Evolutionary conservation across 2,329 filamentous ascomycete genomes (phyloP), one percentile per base, ranked within the genome.

Genomic region (Microdochium nivale): DNA sequence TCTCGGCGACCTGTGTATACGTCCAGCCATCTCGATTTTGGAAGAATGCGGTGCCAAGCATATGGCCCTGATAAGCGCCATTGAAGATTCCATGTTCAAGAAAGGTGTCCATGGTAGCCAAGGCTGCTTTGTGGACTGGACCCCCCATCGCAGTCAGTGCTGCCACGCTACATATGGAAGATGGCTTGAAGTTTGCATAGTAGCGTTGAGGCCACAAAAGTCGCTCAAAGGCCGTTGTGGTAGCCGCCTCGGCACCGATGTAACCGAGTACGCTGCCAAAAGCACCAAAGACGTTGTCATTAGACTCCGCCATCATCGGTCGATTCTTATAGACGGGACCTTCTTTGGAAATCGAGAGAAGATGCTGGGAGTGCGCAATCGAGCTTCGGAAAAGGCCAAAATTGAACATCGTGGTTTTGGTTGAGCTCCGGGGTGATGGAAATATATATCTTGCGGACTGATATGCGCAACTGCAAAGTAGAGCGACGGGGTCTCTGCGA

Each of bases 61-160:
- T 51, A 25, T 51, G 50, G 10, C 50, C 50, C 16, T 51, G 53
- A 9, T 47, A 7, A 16, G 35, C 33, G 9, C 57, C 56, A 27
- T 52, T 51, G 49, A 54, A 55, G 14, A 59, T 49, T 10, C 56
- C 56, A 48, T 56, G 48, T 1, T 33, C 25, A 21, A 51, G 49
- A 27, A 53, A 51, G 21, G 21, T 53, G 47, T 59, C 57, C 11
- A 59, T 46, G 2, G 51, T 51, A 23, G 49, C 48, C 10, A 59
- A 47, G 3, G 55, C 56, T 7, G 57, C 55, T 30, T 51, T 53
- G 44, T 56, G 56, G 14, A 59, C 48, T 13, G 56, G 56, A 3
- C 58, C 58, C n/a, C 56, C 58, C 56, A 59, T 58, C 8, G 58
- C 52, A 37, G 48, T 53, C n/a, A 59, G 35, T 9, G 57, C 35